Evolutionary conservation across 75 land plant species (phyloP).

Genomic region (Pinus albicaulis): DNA sequence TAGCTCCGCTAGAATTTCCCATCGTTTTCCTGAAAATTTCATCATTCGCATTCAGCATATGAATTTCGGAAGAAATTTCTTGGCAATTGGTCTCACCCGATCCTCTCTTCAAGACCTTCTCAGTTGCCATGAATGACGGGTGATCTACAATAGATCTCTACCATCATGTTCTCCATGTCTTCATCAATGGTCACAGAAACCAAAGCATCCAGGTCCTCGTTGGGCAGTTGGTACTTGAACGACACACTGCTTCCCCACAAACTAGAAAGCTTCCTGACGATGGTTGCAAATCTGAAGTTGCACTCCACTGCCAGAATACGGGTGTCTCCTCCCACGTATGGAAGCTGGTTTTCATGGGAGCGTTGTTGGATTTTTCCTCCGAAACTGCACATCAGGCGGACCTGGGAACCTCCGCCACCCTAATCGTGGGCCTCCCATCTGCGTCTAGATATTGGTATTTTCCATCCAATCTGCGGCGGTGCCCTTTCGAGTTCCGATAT

Average conservation of each 20-base stretch:
- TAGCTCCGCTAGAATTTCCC: too few relatives aligned
- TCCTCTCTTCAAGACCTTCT: too few relatives aligned
- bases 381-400: constrained; percentile 91
- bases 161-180: constrained; percentile 94
- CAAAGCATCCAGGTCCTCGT: constrained; percentile 88
- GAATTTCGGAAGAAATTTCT: too few relatives aligned
- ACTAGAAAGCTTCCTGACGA: constrained; percentile 50
- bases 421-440: constrained; percentile 3
- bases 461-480: constrained; percentile 4
- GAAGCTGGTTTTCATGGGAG: constrained; percentile 67
- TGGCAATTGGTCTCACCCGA: too few relatives aligned
- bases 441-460: too few relatives aligned
- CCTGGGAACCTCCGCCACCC: constrained; percentile 8
- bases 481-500: background rate
- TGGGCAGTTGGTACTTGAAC: constrained; percentile 91
- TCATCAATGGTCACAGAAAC: constrained; percentile 91
- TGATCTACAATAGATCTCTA: too few relatives aligned
- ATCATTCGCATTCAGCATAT: too few relatives aligned
- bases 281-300: constrained; percentile 30
- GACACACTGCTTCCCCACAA: constrained; percentile 29
- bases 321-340: constrained; percentile 91
- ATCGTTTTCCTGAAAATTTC: too few relatives aligned
- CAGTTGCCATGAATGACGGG: too few relatives aligned
- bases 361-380: constrained; percentile 89
- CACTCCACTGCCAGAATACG: constrained; percentile 82